These are phyloP conservation scores for Cercis canadensis DNA, from an alignment of 306 rosid species.

Conservation along the genomic window DNA sequence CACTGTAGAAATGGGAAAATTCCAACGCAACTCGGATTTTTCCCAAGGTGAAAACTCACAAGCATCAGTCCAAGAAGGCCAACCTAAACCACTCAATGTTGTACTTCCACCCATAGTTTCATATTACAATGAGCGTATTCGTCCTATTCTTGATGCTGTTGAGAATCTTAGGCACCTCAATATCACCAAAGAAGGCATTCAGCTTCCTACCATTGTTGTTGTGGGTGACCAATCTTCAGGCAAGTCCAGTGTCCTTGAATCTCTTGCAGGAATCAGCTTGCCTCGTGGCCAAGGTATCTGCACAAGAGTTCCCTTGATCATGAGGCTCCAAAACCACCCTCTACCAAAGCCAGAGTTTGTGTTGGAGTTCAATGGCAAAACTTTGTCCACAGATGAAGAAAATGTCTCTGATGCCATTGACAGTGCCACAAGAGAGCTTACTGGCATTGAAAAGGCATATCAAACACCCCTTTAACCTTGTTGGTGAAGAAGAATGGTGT, in stretches of 20 bases:
- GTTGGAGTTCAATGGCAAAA: constrained; percentile 20
- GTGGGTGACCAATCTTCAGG: constrained; percentile 50
- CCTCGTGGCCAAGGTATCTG: constrained; percentile 53
- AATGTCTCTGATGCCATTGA: constrained; percentile 30
- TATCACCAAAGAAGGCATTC: constrained; percentile 44
- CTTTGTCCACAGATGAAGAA: constrained; percentile 16
- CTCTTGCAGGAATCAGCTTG: constrained; percentile 46
- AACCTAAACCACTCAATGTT: background rate
- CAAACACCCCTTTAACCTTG: constrained; percentile 38
- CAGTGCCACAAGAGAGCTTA: constrained; percentile 40
- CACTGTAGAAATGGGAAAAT: no score
- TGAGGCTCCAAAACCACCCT: constrained; percentile 40
- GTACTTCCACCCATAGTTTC: constrained; percentile 24
- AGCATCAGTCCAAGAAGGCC: no score
- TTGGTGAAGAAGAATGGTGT: constrained; percentile 44
- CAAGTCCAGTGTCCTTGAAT: constrained; percentile 52
- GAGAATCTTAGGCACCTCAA: constrained; percentile 44
- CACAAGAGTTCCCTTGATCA: constrained; percentile 46
- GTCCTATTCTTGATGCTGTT: constrained; percentile 44
- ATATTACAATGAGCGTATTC: constrained; percentile 43
- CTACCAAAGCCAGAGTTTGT: constrained; percentile 28
- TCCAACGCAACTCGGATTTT: no score
- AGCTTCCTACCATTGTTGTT: constrained; percentile 49
- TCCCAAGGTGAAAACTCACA: no score
- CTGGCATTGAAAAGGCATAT: constrained; percentile 41